Evolutionary conservation across 2,329 filamentous ascomycete genomes (phyloP).

Genomic region (Parasarocladium wereldwijsianum): DNA sequence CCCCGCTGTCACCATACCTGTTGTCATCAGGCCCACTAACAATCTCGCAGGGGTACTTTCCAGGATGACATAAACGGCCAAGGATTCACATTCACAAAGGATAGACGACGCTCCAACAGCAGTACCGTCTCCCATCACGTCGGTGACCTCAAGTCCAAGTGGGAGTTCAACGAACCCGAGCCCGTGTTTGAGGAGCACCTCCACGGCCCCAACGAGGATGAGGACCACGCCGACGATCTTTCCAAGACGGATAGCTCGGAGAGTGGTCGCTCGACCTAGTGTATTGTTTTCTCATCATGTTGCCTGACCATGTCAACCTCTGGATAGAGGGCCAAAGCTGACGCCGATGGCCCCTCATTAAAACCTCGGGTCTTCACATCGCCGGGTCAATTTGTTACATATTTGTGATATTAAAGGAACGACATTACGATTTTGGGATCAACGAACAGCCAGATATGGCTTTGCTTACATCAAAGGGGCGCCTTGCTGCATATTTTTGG

Average conservation of each 20-base stretch:
- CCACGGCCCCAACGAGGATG: constrained; percentile 50
- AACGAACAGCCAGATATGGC: too few species aligned
- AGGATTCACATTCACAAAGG: constrained; percentile 69
- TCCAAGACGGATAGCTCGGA: constrained; percentile 45
- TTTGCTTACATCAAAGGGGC: too few species aligned
- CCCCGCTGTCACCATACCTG: constrained; percentile 4
- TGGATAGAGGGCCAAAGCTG: background rate
- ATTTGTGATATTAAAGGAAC: too few species aligned
- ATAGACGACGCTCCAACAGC: constrained; percentile 86
- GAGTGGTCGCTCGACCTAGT: constrained; percentile 39
- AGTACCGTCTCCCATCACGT: constrained; percentile 57
- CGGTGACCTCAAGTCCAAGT: constrained; percentile 87
- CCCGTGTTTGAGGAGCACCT: constrained; percentile 82
- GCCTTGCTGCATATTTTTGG: too few species aligned
- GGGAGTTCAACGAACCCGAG: constrained; percentile 77
- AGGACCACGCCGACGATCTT: constrained; percentile 33
- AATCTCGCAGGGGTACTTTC: constrained; percentile 53
- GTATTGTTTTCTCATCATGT: constrained; percentile 14
- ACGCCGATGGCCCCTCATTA: background rate
- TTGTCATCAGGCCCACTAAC: constrained; percentile 7
- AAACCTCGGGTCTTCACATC: too few species aligned
- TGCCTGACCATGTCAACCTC: too few species aligned
- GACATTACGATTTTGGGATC: too few species aligned
- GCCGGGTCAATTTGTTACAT: too few species aligned
- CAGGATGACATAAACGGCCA: constrained; percentile 78